These are phyloP conservation scores for Hypoxylon crocopeplum DNA, from an alignment of 495 filamentous ascomycete species.

Conservation along the genomic window DNA sequence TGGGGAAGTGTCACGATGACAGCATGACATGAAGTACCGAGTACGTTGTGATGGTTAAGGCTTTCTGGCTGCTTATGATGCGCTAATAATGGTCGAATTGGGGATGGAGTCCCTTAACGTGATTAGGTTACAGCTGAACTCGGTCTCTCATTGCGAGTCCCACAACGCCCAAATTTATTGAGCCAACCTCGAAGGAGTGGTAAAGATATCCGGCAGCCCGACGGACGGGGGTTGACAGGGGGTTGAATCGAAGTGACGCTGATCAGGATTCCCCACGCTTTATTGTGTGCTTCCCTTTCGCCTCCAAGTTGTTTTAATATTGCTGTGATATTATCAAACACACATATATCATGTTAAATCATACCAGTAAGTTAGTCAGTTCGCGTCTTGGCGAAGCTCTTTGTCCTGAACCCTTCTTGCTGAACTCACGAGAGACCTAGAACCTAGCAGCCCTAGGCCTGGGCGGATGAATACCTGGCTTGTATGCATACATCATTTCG, in stretches of 20 bases:
- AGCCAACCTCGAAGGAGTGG: too few species aligned
- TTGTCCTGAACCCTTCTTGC: too few species aligned
- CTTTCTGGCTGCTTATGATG: constrained; percentile 5
- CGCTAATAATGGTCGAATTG: constrained; percentile 2
- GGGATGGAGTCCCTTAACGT: constrained; percentile 18
- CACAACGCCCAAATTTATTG: constrained; percentile 7
- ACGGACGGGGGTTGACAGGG: constrained; percentile 12
- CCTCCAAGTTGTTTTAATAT: neutral
- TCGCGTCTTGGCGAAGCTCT: too few species aligned
- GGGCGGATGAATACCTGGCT: too few species aligned
- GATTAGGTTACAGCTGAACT: constrained; percentile 22
- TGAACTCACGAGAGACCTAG: too few species aligned
- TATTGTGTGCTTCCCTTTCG: too few species aligned
- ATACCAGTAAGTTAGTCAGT: too few species aligned
- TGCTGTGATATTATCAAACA: too few species aligned
- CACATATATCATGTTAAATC: too few species aligned
- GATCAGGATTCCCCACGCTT: constrained; percentile 23
- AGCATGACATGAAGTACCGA: neutral
- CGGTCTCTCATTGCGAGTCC: constrained; percentile 7
- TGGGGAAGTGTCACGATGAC: neutral
- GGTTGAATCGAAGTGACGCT: constrained; percentile 17
- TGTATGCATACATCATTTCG: too few species aligned
- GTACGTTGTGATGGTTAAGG: neutral
- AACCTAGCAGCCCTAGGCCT: too few species aligned
- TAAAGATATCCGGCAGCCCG: constrained; percentile 24